phyloP scores from a whole-genome alignment of 106 monocot species.

The Chionographis japonica region DNA sequence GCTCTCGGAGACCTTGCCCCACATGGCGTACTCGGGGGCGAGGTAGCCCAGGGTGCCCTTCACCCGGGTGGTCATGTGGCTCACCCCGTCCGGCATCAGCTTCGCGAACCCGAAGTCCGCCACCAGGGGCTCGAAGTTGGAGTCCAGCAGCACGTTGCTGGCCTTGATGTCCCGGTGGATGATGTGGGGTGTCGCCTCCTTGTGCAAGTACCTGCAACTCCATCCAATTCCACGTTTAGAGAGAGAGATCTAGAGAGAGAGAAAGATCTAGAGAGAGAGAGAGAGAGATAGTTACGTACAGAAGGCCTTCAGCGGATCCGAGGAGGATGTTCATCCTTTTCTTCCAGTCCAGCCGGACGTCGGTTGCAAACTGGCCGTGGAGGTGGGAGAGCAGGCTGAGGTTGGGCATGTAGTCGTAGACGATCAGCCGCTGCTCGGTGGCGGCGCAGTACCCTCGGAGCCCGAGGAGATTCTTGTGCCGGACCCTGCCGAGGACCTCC shows the following conservation, averaged over 20 bases:
- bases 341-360: conserved; percentile 35
- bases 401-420: conserved; percentile 72
- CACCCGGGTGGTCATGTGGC: conserved; percentile 33
- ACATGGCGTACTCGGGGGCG: conserved; percentile 58
- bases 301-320: conserved; percentile 43
- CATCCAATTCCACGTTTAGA: no score
- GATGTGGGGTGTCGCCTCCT: conserved; percentile 40
- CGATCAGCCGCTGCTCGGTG: conserved; percentile 39
- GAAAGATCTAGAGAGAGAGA: no score
- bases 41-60: conserved; percentile 56
- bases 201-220: conserved; percentile 25
- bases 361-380: conserved; percentile 36
- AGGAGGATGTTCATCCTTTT: conserved; percentile 33
- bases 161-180: conserved; percentile 73
- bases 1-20: conserved; percentile 43
- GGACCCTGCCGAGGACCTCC: conserved; percentile 43
- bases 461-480: conserved; percentile 53
- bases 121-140: conserved; percentile 49
- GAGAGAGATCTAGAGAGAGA: no score
- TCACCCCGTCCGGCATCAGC: conserved; percentile 45
- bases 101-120: conserved; percentile 66
- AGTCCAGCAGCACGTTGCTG: conserved; percentile 65
- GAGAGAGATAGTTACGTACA: conserved; percentile 18
- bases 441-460: conserved; percentile 47
- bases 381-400: conserved; percentile 57